These are phyloP conservation scores for Aspergillus sclerotialis DNA, from an alignment of 2,329 filamentous ascomycete genomes.

Conservation along the genomic window DNA sequence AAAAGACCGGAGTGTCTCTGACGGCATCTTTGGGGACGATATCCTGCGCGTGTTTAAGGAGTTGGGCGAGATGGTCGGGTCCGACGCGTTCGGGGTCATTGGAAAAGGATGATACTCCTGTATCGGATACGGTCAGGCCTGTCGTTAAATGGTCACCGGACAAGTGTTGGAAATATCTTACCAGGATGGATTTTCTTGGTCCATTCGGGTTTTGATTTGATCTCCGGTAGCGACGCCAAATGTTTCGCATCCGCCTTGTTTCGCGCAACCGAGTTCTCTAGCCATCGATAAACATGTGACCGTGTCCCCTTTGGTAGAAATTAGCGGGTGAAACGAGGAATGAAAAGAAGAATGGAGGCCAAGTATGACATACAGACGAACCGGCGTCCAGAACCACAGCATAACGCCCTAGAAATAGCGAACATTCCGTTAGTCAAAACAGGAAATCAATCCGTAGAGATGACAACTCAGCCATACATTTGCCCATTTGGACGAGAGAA, in stretches of 20 bases:
- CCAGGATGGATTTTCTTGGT: conserved; percentile 92
- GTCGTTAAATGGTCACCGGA: background rate
- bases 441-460: conserved; percentile 3
- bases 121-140: conserved; percentile 2
- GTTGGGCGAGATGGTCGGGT: conserved; percentile 67
- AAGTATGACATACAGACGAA: conserved; percentile 58
- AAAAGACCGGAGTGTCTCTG: conserved; percentile 79
- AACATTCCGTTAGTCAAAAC: conserved; percentile 1
- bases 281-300: conserved; percentile 90
- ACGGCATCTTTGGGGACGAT: conserved; percentile 71
- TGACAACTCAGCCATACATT: conserved; percentile 24
- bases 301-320: conserved; percentile 61
- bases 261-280: conserved; percentile 63
- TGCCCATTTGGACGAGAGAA: conserved; percentile 32
- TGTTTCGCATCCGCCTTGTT: conserved; percentile 54
- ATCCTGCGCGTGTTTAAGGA: conserved; percentile 74
- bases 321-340: conserved; percentile 3
- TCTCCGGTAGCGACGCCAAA: conserved; percentile 63
- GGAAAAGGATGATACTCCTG: conserved; percentile 79
- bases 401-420: conserved; percentile 53
- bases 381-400: conserved; percentile 96
- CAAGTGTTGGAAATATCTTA: conserved; percentile 18
- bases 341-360: background rate
- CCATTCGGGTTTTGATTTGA: conserved; percentile 80
- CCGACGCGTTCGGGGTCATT: conserved; percentile 70